Base-by-base conservation (phyloP, 768 basidiomycete species). In the Exidia glandulosa region DNA sequence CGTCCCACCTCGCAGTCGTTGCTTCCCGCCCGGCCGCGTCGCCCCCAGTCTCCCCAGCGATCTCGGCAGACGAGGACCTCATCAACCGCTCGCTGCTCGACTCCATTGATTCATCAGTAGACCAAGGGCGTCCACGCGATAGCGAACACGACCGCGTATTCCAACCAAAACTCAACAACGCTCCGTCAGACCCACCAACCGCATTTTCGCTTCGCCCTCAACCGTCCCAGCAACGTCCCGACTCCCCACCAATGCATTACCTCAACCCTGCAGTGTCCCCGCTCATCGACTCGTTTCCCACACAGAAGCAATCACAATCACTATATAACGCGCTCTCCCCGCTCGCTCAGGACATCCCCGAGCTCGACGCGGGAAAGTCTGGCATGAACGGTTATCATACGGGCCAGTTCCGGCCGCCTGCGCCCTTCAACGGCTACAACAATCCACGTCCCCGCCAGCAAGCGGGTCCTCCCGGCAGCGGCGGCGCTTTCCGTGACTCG, bases 51-150 rank as follows among this genome's bases (percentile, higher is more conserved):
- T 64, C 69, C 41, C 67, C 72, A 63, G 61, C 60, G 58, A 66
- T 60, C 66, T 60, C 61, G 63, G 65, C 59, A 57, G 86, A 84
- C 81, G 89, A 91, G 81, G 88, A 87, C 73, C 84, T 85, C 67
- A 89, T 91, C 70, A 91, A 90, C 77, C 85, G 85, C 71, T 90
- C 88, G 59, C 80, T 91, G 61, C 75, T 91, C 65, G 89, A 88
- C 72, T 87, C 85, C 45, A 80, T 92, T 69, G 84, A 91, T 80
- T 87, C 85, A 59, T 84, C 88, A 73, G 88, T 85, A 57, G 88
- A 90, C 80, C 80, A 87, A 86, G 54, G 69, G 77, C 59, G 77
- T 73, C 34, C 76, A 79, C 13, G 73, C 68, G 56, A 79, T 63
- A 29, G 19, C 50, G 81, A 82, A 72, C 76, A 79, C 59, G 77